These are phyloP conservation scores for Hyaloperonospora arabidopsidis DNA, from an alignment of 352 stramenopile genomes.

Conservation along the genomic window DNA sequence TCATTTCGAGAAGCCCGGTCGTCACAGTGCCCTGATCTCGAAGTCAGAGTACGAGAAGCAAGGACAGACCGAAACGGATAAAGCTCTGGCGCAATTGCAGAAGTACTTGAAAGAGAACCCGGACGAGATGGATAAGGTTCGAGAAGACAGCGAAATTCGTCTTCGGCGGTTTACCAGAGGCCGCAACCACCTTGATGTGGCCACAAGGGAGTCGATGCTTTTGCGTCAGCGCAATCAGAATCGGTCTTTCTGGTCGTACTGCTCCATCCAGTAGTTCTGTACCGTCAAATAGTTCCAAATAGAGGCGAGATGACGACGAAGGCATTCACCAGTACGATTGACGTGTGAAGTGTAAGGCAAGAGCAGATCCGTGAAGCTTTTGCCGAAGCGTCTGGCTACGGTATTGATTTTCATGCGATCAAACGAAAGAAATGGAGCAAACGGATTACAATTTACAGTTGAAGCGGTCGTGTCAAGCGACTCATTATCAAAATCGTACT, in stretches of 20 bases:
- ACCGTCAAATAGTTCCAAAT: slow-evolving; percentile 19
- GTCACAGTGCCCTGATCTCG: slow-evolving; percentile 62
- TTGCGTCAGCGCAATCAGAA: slow-evolving; percentile 25
- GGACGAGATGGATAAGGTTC: slow-evolving; percentile 67
- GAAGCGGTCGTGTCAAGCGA: slow-evolving; percentile 13
- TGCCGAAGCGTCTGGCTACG: slow-evolving; percentile 1
- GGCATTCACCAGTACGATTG: too few species aligned
- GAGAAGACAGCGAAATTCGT: slow-evolving; percentile 72
- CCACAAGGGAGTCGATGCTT: slow-evolving; percentile 40
- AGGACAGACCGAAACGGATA: slow-evolving; percentile 61
- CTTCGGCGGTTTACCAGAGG: slow-evolving; percentile 74
- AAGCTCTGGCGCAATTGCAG: slow-evolving; percentile 58
- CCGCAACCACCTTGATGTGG: slow-evolving; percentile 64
- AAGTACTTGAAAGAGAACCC: slow-evolving; percentile 61
- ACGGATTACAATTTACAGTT: slow-evolving; percentile 6
- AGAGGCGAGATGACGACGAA: slow-evolving; percentile 9
- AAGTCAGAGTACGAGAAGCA: slow-evolving; percentile 69
- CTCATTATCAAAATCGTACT: slow-evolving; percentile 15
- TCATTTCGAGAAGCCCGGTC: slow-evolving; percentile 61
- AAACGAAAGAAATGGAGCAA: slow-evolving; percentile 16
- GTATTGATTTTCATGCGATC: slow-evolving; percentile 11
- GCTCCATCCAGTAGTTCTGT: slow-evolving; percentile 40
- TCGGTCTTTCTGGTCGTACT: slow-evolving; percentile 36
- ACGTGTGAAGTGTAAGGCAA: too few species aligned
- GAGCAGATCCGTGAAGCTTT: too few species aligned